A percentile compares a stretch with the other conserved stretches of the same genome.
These are phyloP conservation scores for Triticum aestivum DNA, from an alignment of 176 grass and related monocot genomes.

Conservation along the genomic window DNA sequence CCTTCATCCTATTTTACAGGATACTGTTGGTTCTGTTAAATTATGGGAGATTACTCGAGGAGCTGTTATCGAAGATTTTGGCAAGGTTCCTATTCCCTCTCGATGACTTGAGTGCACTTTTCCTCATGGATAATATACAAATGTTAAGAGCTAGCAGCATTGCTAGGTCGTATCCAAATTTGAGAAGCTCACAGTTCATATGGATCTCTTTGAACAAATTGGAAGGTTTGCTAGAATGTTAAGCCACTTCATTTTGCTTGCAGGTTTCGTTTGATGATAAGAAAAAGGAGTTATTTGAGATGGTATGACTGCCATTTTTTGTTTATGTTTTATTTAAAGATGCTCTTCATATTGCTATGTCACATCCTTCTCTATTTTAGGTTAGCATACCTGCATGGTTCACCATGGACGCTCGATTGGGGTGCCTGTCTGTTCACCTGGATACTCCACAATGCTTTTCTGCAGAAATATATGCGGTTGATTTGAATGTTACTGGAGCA, in stretches of 20 bases:
- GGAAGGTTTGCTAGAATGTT: conserved; percentile 35
- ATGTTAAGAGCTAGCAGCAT: neutral
- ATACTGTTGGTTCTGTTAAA: conserved; percentile 81
- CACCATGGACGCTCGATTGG: conserved; percentile 85
- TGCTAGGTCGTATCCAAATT: conserved; percentile 1
- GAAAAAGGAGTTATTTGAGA: conserved; percentile 98
- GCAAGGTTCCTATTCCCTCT: conserved; percentile 64
- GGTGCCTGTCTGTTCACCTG: conserved; percentile 75
- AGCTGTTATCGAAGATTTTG: conserved; percentile 84
- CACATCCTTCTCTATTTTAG: conserved; percentile 54
- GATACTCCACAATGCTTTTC: conserved; percentile 97
- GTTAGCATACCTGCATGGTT: conserved; percentile 98
- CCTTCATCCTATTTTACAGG: conserved; percentile 45
- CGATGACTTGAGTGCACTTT: conserved; percentile 2
- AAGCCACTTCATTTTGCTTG: conserved; percentile 42
- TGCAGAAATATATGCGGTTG: conserved; percentile 91
- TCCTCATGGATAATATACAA: conserved; percentile 8
- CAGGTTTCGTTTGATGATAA: conserved; percentile 97
- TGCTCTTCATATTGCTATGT: neutral
- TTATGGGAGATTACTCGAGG: conserved; percentile 97
- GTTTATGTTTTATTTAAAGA: conserved; percentile 22
- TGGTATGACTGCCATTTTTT: conserved; percentile 56
- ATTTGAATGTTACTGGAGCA: conserved; percentile 74
- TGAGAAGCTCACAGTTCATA: neutral
- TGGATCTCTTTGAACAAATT: conserved; percentile 24